Percentiles rank a stretch among this genome's conserved stretches.
These are phyloP conservation scores for Russula sp. DNA, from an alignment of 768 basidiomycete genomes.

Conservation along the genomic window DNA sequence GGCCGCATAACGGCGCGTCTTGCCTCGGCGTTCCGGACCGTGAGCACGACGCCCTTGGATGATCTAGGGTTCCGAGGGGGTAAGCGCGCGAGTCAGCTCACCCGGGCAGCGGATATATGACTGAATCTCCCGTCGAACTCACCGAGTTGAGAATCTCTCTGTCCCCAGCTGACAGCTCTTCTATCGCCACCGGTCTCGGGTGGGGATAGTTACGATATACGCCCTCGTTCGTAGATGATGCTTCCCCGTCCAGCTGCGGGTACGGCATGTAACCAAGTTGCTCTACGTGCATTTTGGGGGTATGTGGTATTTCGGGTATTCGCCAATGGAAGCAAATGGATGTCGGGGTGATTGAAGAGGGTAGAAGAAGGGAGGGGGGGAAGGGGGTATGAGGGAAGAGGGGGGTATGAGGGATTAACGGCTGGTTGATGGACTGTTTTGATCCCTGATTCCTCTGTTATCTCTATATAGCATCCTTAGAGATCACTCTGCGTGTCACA, in stretches of 20 bases:
- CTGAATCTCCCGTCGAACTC: neutral
- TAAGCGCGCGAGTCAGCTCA: neutral
- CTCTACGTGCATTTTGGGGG: constrained; percentile 4
- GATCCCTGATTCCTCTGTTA: neutral
- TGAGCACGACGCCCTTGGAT: constrained; percentile 9
- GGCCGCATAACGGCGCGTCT: constrained; percentile 21
- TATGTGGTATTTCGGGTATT: neutral
- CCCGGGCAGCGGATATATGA: neutral
- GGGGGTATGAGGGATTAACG: neutral
- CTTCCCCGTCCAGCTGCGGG: constrained; percentile 13
- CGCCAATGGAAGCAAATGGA: neutral
- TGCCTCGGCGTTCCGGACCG: constrained; percentile 16
- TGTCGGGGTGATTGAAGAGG: neutral
- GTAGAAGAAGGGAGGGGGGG: neutral
- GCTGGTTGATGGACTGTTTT: neutral
- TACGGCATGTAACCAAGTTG: neutral
- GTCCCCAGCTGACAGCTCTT: constrained; percentile 6
- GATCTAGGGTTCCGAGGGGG: constrained; percentile 2
- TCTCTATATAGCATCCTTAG: constrained; percentile 8
- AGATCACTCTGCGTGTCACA: constrained; percentile 12
- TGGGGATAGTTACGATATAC: constrained; percentile 11
- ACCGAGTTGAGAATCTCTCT: constrained; percentile 12
- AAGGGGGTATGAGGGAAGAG: neutral
- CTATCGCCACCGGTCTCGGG: constrained; percentile 8
- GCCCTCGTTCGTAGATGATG: neutral